These are phyloP conservation scores for Diplodia mutila DNA, from an alignment of 2,329 filamentous ascomycete species.

Conservation along the genomic window DNA sequence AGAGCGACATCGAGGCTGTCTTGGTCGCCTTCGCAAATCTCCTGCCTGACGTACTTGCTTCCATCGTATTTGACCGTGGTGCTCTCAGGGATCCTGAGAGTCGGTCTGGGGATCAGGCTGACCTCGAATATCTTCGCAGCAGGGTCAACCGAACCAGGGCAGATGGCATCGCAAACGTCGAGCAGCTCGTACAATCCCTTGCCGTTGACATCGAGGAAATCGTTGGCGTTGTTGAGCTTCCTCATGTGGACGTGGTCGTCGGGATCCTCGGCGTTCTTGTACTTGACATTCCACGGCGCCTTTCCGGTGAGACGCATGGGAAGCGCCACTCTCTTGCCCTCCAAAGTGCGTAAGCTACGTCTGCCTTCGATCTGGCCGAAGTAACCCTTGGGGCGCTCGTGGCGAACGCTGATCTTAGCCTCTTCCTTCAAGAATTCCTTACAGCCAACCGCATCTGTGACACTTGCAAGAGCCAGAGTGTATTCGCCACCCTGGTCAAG, in stretches of 20 bases:
- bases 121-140: constrained; percentile 76
- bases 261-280: constrained; percentile 66
- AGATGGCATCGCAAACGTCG: constrained; percentile 76
- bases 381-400: constrained; percentile 81
- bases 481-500: constrained; percentile 87
- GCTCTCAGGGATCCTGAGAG: constrained; percentile 67
- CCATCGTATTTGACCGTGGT: constrained; percentile 60
- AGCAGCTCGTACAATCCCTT: constrained; percentile 79
- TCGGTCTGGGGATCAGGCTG: constrained; percentile 81
- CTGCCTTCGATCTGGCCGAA: constrained; percentile 88
- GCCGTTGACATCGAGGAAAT: constrained; percentile 62
- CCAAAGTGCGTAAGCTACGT: constrained; percentile 73
- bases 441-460: constrained; percentile 85
- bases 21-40: constrained; percentile 93
- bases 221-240: constrained; percentile 65
- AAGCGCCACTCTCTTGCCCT: constrained; percentile 72
- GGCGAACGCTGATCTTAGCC: constrained; percentile 80
- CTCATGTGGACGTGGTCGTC: constrained; percentile 43
- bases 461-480: constrained; percentile 78
- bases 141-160: constrained; percentile 78
- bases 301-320: constrained; percentile 86
- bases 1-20: constrained; percentile 83
- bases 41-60: constrained; percentile 69
- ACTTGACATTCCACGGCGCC: constrained; percentile 79
- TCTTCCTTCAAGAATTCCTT: constrained; percentile 85